Base-by-base conservation (phyloP, 2,329 filamentous ascomycete genomes). In the Apiospora sp. region DNA sequence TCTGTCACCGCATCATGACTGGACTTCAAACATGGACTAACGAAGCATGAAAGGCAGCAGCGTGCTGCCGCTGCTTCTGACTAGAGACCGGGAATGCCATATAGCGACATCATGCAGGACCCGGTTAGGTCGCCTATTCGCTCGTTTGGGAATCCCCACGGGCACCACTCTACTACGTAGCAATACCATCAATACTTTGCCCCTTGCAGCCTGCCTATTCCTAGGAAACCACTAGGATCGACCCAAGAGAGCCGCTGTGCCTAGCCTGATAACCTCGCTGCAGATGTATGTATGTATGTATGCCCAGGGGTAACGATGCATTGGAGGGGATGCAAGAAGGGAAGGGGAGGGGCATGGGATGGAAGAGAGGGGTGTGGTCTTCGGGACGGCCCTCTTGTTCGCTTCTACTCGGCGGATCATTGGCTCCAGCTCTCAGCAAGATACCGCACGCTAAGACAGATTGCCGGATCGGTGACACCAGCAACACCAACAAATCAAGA, bases 391-490 rank as follows among this genome's bases (percentile, higher is more conserved):
- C 71, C 71, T 72, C 71, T 49, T 68, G 67, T 74, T 78, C 76
- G 76, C 75, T 78, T 78, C 75, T 58, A 34, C 71, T 72, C 71
- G 44, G 49, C 70, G 73, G 73, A 69, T 72, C 73, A 78, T 78
- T 77, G 76, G 76, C 49, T 72, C 72, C 41, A 44, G 13, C 43
- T 34, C 34, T n/a, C 48, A 34, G 73, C 68, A 73, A 43, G 71
- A 69, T 72, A 70, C 73, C 72, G 74, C 73, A 48, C 71, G 72
- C 72, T 73, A 75, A 77, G 73, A 77, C 75, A 77, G 73, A 75
- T 71, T 74, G 69, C 72, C 58, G 68, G 74, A 73, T 74, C 69
- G 58, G 75, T 77, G 71, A 73, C 46, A 76, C 75, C 48, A 64
- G 27, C 69, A 70, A 68, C 27, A 27, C 27, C 24, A 49, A 69